Evolutionary conservation across 2,329 filamentous ascomycete genomes (phyloP), one percentile per base, ranked within the genome.

Genomic region (Aspergillus jensenii): DNA sequence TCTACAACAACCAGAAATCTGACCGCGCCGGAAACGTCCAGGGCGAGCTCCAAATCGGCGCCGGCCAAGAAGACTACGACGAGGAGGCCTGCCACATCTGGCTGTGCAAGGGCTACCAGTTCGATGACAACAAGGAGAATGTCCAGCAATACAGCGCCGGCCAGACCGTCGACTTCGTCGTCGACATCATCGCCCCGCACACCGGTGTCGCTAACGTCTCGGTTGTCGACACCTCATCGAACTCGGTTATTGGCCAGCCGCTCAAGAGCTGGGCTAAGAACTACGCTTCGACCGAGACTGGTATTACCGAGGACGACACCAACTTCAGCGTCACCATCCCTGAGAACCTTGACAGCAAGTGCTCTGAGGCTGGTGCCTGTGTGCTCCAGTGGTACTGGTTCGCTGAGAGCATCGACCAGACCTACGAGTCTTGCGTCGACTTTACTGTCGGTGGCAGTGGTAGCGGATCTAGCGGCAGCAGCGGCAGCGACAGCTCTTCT

Each of bases 21-120:
- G 83, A 85, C 76, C 76, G 79, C 69, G 82, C 81, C 70, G 82
- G 82, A 64, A 86, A 85, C 70, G 73, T 86, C 62, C 83, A 86
- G 71, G 79, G 79, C 57, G 75, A 82, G 62, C 74, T 83, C 44
- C 81, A 84, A 68, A 74, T 81, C 49, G 79, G 78, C 67, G 68
- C 55, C 56, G 65, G 68, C 62, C 80, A 84, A 71, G 63, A 35
- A 49, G 82, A 83, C 73, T 82, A 79, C 72, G 73, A 81, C 55
- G 74, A 75, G 46, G 68, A 70, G 1, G 68, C 71, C 39, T 85
- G 82, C 70, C 73, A 82, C 65, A 74, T 83, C 66, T 83, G 78
- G 77, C 77, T 82, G 48, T 84, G 82, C 81, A 84, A 85, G 74
- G 84, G 84, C 59, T 81, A 81, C 73, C 79, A 84, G 67, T 84